phyloP scores from a whole-genome alignment of 2,329 filamentous ascomycete species.

The Xylaria sp. region DNA sequence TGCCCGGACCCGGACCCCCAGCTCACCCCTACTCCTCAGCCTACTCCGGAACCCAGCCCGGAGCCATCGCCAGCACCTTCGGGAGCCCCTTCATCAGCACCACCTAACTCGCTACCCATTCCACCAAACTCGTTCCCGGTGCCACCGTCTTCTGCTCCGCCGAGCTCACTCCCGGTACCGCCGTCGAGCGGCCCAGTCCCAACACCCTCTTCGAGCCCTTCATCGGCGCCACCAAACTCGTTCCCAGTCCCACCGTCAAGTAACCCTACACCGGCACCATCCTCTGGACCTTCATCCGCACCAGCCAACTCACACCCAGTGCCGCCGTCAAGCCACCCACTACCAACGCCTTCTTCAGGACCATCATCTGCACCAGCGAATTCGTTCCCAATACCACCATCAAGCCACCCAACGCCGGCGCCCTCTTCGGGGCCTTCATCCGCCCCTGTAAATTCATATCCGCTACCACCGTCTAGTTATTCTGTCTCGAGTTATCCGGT shows the following conservation, averaged over 20 bases:
- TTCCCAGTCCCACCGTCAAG: background rate
- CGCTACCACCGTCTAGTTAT: background rate
- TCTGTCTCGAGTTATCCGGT: background rate
- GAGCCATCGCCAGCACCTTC: slow-evolving; percentile 1
- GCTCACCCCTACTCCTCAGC: background rate
- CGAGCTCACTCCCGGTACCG: background rate
- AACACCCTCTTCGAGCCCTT: background rate
- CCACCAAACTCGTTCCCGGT: background rate
- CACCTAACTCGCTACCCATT: too few relatives aligned
- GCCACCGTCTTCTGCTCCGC: background rate
- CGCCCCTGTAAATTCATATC: background rate
- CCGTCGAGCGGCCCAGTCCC: background rate
- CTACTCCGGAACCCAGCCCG: background rate
- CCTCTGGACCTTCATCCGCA: background rate
- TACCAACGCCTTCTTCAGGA: background rate
- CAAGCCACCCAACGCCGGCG: background rate
- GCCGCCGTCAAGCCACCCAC: background rate
- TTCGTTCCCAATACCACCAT: background rate
- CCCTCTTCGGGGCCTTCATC: background rate
- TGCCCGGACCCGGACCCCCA: background rate
- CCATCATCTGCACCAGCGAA: background rate
- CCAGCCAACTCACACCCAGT: background rate
- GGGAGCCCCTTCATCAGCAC: background rate
- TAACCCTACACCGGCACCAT: background rate
- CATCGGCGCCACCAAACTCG: background rate